These are phyloP conservation scores for Colletotrichum somersetense DNA, from an alignment of 2,329 filamentous ascomycete genomes.

Conservation along the genomic window DNA sequence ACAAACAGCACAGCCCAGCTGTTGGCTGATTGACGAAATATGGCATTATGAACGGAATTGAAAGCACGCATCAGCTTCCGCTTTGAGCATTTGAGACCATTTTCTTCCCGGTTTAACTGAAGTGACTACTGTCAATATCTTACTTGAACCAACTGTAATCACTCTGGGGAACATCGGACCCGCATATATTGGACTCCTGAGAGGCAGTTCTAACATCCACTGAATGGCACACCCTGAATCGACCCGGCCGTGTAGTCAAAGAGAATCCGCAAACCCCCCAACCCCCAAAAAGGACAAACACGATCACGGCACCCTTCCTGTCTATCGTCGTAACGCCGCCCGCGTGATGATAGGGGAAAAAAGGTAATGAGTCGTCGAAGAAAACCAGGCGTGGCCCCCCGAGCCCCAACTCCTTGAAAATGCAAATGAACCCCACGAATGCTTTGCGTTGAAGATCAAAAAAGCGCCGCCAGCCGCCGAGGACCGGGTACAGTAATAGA, in stretches of 20 bases:
- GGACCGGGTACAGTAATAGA: not conserved
- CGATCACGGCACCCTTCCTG: not conserved
- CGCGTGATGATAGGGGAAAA: not conserved
- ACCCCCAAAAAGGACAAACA: not conserved
- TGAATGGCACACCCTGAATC: not conserved
- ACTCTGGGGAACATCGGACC: not conserved
- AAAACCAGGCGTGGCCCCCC: slow-evolving; percentile 2
- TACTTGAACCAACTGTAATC: not conserved
- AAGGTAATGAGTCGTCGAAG: not conserved
- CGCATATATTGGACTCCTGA: not conserved
- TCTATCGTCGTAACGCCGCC: slow-evolving; percentile 11
- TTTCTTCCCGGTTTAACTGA: not conserved
- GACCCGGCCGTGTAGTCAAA: not conserved
- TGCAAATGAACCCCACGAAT: slow-evolving; percentile 9
- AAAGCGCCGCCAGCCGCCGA: slow-evolving; percentile 7
- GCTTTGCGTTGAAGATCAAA: slow-evolving; percentile 4
- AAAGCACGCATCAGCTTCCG: not conserved
- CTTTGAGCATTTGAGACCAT: not conserved
- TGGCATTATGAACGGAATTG: not conserved
- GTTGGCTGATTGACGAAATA: not conserved
- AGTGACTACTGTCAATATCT: not conserved
- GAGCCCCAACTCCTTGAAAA: slow-evolving; percentile 19
- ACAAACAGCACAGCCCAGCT: not conserved
- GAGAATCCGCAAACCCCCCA: not conserved
- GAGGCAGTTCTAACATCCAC: not conserved